Evolutionary conservation across 1,139 yeast species (phyloP), one percentile per base, ranked within the genome.

Genomic region (Debaryomycetaceae sp.): DNA sequence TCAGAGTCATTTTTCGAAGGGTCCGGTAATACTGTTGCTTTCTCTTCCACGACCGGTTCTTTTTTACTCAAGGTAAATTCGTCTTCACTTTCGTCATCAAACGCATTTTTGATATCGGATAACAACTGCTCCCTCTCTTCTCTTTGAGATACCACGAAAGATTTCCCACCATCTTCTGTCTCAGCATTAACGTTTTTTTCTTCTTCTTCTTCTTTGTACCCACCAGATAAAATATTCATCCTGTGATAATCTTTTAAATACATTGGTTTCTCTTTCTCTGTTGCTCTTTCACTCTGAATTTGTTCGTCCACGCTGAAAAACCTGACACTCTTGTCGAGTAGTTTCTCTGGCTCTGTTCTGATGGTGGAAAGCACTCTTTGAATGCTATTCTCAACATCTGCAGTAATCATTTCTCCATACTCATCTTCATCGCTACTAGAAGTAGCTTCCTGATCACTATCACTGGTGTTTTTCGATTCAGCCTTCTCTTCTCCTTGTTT

Each of bases 241-340:
- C 99, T 76, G 60, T 93, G 98, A 60, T 91, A 93, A 61, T 95
- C 99, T 57, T 90, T 89, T 62, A 95, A 77, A 59, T 84, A 89
- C 51, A 93, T 72, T 5, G 98, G 97, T 62, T 89, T 89, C 24
- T 83, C 83, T 7, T 20, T 8, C 11, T 22, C 11, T 42, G 49
- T 42, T 2, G 51, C 66, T 9, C 68, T 72, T 27, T 27, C 31
- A 11, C 31, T 27, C 8, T 8, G 31, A 3, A 4, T 3, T 5
- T 68, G 69, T 33, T 74, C 83, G 2, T 83, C 75, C 24, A 84
- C 87, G 9, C 81, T 82, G 62, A 87, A 93, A 59, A 91, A 93
- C 57, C 76, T 80, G 6, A 78, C 80, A 17, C 76, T 69, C 17
- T 84, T 83, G 60, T 93, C 84, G 51, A 86, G 74, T 42, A 93